These are phyloP conservation scores for Vachellia pachyceras DNA, from an alignment of 306 rosid genomes.

Conservation along the genomic window DNA sequence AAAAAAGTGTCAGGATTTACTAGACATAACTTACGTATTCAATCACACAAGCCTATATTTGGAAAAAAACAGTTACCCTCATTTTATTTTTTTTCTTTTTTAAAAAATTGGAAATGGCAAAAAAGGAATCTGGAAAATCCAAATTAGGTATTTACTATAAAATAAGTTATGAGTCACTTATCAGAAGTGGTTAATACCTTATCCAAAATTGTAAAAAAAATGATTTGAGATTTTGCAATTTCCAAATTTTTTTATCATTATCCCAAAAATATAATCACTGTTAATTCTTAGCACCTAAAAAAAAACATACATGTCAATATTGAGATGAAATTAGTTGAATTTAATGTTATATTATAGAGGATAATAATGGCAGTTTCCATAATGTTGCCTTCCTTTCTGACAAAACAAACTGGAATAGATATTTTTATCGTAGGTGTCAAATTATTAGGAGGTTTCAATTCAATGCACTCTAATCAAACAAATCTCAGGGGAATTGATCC, in stretches of 20 bases:
- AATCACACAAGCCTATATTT: background rate
- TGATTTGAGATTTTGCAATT: too few species aligned
- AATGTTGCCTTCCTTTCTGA: background rate
- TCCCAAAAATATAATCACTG: background rate
- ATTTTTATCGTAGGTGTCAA: background rate
- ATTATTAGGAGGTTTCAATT: background rate
- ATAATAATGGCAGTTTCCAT: background rate
- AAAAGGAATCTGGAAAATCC: too few species aligned
- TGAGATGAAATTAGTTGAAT: background rate
- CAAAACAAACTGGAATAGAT: background rate
- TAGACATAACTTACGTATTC: background rate
- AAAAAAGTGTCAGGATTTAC: background rate
- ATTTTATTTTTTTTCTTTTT: too few species aligned
- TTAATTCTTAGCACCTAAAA: background rate
- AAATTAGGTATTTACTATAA: too few species aligned
- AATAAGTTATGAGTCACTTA: too few species aligned
- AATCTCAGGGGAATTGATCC: background rate
- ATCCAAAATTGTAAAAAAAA: too few species aligned
- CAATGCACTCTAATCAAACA: background rate
- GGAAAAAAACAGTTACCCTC: too few species aligned
- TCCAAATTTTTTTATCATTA: too few species aligned
- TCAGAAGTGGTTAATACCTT: too few species aligned
- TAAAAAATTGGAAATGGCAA: too few species aligned
- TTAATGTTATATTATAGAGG: background rate
- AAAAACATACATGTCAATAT: background rate